A percentile compares a stretch with the other conserved stretches of the same genome.
Conservation (phyloP, 345 rosid species). For the Diplotaxis tenuifolia region DNA sequence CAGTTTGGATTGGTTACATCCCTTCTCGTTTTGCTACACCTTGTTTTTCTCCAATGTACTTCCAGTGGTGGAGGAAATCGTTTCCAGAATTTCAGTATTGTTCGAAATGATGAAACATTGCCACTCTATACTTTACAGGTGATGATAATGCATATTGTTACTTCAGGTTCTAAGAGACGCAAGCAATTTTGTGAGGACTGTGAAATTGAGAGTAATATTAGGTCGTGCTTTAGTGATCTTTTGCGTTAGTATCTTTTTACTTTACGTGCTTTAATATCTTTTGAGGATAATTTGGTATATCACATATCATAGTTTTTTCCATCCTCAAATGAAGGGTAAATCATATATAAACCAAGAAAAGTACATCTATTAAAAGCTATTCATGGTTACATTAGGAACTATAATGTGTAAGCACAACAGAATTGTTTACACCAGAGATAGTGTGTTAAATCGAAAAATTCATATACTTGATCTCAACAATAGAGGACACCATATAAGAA, state of each 20-base stretch:
- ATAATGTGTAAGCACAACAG: conserved; percentile 2
- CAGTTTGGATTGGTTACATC: no score
- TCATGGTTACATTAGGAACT: conserved; percentile 2
- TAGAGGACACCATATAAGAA: background rate
- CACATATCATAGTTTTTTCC: no score
- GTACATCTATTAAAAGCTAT: background rate
- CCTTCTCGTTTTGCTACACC: no score
- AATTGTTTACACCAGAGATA: background rate
- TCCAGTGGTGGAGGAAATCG: no score
- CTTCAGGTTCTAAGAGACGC: background rate
- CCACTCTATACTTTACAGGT: no score
- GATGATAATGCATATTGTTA: no score
- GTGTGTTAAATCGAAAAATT: background rate
- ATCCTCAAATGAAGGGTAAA: background rate
- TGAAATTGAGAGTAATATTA: no score
- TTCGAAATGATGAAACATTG: no score
- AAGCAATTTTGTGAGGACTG: background rate
- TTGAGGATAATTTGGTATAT: background rate
- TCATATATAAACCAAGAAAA: background rate
- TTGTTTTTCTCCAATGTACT: no score
- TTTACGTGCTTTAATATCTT: background rate
- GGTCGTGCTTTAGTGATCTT: background rate
- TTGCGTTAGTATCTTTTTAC: background rate
- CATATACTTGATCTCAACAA: background rate
- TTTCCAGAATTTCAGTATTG: no score